phyloP scores from a whole-genome alignment of 805 yeast genomes.

The Vanderwaltozyma yarrowii region DNA sequence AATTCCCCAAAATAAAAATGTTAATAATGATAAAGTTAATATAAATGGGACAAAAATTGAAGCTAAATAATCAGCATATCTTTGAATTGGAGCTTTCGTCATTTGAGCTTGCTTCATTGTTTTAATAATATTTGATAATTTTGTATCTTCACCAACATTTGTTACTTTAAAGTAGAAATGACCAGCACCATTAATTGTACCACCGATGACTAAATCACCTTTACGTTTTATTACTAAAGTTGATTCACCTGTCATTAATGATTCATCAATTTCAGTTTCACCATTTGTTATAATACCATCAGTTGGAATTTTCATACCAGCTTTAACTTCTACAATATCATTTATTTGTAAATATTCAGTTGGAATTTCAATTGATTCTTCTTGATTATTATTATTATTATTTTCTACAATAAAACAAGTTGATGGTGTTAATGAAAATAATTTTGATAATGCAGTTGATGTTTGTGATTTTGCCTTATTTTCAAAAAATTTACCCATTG shows the following conservation, averaged over 20 bases:
- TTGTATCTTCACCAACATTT: slow-evolving; percentile 73
- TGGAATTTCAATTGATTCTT: slow-evolving; percentile 34
- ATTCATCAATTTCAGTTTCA: slow-evolving; percentile 76
- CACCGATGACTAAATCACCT: slow-evolving; percentile 72
- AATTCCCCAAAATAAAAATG: slow-evolving; percentile 56
- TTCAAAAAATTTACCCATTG: slow-evolving; percentile 86
- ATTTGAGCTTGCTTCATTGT: slow-evolving; percentile 86
- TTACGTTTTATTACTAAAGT: slow-evolving; percentile 52
- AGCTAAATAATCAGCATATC: slow-evolving; percentile 77
- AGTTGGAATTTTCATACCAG: slow-evolving; percentile 86
- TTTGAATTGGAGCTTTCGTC: slow-evolving; percentile 81
- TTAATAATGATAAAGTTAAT: slow-evolving; percentile 46
- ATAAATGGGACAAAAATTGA: slow-evolving; percentile 78
- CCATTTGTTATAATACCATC: slow-evolving; percentile 81
- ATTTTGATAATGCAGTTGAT: slow-evolving; percentile 72
- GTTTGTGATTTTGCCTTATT: slow-evolving; percentile 91
- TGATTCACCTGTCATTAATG: slow-evolving; percentile 87
- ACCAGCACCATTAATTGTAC: slow-evolving; percentile 79
- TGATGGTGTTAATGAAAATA: slow-evolving; percentile 73
- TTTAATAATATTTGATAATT: slow-evolving; percentile 74
- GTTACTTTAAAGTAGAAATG: slow-evolving; percentile 58
- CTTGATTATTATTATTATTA: slow-evolving; percentile 13
- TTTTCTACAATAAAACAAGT: slow-evolving; percentile 55
- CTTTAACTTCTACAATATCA: slow-evolving; percentile 68
- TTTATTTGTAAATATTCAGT: slow-evolving; percentile 67